These are phyloP conservation scores for Pterulicium gracile DNA, from an alignment of 1,284 basidiomycete genomes.

Conservation along the genomic window DNA sequence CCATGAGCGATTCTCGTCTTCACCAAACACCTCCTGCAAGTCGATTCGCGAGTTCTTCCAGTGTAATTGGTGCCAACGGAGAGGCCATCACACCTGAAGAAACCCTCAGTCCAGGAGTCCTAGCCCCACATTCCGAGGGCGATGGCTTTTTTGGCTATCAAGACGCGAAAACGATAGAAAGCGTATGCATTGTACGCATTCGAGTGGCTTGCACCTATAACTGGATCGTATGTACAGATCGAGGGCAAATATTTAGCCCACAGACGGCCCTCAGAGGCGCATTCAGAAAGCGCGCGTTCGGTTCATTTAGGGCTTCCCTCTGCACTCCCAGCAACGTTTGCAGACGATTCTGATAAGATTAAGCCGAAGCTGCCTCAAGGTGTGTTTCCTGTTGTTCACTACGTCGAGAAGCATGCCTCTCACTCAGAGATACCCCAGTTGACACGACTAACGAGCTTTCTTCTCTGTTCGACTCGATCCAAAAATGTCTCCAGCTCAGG, in stretches of 20 bases:
- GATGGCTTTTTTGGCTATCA: not conserved
- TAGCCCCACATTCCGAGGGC: not conserved
- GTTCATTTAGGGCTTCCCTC: not conserved
- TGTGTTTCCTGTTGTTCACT: not conserved
- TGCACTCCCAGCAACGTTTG: not conserved
- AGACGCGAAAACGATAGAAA: not conserved
- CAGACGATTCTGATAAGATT: not conserved
- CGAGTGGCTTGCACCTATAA: not conserved
- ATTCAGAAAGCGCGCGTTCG: not conserved
- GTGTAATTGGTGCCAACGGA: too few relatives aligned
- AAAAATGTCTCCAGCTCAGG: slow-evolving; percentile 75
- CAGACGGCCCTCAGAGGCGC: not conserved
- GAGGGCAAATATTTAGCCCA: not conserved
- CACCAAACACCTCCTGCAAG: too few relatives aligned
- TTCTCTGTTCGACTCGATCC: slow-evolving; percentile 50
- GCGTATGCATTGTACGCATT: slow-evolving; percentile 1
- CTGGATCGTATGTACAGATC: not conserved
- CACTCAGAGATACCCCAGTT: not conserved
- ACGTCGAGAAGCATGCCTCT: not conserved
- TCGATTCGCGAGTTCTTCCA: too few relatives aligned
- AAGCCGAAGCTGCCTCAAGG: not conserved
- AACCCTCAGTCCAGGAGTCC: not conserved
- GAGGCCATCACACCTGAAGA: too few relatives aligned
- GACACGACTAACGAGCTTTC: slow-evolving; percentile 32
- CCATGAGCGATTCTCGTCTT: not conserved